Base-by-base conservation (phyloP, 305 asterid species). In the Striga hermonthica region DNA sequence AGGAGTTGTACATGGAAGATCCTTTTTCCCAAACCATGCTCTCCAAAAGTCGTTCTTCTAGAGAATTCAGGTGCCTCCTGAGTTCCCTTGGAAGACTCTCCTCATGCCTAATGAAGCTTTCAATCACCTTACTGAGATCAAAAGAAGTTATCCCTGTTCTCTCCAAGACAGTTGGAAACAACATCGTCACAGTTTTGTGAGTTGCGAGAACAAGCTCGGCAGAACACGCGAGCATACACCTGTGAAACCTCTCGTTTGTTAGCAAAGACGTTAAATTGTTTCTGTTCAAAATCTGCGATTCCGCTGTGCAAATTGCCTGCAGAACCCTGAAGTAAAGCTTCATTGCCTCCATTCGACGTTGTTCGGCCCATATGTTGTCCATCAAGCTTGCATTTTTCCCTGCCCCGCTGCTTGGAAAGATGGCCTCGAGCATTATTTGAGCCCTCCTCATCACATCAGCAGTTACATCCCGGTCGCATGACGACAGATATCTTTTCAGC, bases 21-120 rank as follows among this genome's bases (percentile, higher is more conserved):
- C 98, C 98, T 69, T 88, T 94, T 65, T 94, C 99, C 99, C 99
- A 94, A 38, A 94, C 99, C 97, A 91, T 81, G 74, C 96, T 88
- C 78, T 94, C 99, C 81, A 94, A 77, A 22, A 94, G 86, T 61
- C 97, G 88, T 72, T 94, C 99, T 81, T 94, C 99, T 55, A 94
- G 86, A 57, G 98, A 88, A 80, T 91, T 94, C 68, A 94, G 75
- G 76, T 94, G 99, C 65, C 99, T 80, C 70, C 93, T 86, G 73
- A 94, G 82, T 76, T 94, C 99, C 81, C 97, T 88, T 0, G 99
- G 99, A 67, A 94, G 95, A 72, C 86, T 90, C 65, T 94, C 99
- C 72, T 94, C 99, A 68, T 94, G 97, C 71, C 99, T 78, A 67
- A 94, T 78, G 75, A 88, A 94, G 81, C 98, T 91, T 79, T 94